phyloP scores from a whole-genome alignment of 2,329 filamentous ascomycete genomes.

The Bipolaris cookei region DNA sequence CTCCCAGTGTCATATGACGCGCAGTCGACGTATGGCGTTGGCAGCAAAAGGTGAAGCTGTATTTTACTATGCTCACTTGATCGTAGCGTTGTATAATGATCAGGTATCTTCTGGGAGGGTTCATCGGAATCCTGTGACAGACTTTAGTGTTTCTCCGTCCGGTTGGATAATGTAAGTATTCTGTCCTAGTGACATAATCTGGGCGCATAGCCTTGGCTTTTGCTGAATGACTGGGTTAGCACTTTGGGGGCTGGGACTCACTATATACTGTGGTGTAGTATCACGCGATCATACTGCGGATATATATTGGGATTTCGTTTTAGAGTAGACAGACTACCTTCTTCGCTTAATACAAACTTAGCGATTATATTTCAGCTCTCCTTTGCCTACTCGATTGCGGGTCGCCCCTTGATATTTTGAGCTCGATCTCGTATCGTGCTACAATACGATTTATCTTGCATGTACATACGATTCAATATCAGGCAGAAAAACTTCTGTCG shows the following conservation, averaged over 20 bases:
- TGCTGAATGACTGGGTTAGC: neutral
- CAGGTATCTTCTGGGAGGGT: neutral
- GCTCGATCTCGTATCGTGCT: too few relatives aligned
- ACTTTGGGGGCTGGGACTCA: neutral
- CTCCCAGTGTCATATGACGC: neutral
- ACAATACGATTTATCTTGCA: neutral
- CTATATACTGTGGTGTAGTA: too few relatives aligned
- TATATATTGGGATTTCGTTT: too few relatives aligned
- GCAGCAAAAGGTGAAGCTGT: neutral
- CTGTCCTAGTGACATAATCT: neutral
- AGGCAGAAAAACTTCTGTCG: slow-evolving; percentile 1
- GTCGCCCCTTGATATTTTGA: too few relatives aligned
- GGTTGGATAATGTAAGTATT: neutral
- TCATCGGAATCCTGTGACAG: neutral
- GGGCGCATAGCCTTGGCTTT: neutral
- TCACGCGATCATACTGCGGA: too few relatives aligned
- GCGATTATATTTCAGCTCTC: too few relatives aligned
- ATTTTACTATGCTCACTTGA: neutral
- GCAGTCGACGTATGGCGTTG: neutral
- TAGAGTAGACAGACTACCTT: too few relatives aligned
- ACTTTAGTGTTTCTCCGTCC: neutral
- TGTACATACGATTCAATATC: slow-evolving; percentile 6
- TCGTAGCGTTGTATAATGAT: neutral
- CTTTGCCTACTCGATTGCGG: too few relatives aligned
- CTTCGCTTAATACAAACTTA: too few relatives aligned